Percentiles rank a stretch among this genome's conserved stretches.
Conservation (phyloP, 2,329 filamentous ascomycete genomes). For the Diaporthe sp. region DNA sequence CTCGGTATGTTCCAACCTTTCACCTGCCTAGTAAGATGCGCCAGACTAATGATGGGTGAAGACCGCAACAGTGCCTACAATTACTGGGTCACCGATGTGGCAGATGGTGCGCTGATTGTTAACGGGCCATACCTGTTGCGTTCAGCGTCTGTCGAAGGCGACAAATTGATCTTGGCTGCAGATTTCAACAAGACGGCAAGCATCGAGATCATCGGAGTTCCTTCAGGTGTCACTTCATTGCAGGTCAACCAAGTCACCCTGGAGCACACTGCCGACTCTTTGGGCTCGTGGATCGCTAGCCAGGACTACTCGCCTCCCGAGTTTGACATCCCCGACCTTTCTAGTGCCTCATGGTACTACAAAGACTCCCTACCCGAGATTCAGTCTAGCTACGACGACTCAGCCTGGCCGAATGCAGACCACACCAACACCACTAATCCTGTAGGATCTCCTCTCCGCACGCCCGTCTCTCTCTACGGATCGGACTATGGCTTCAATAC, state of each 20-base stretch:
- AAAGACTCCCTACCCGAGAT: slow-evolving; percentile 81
- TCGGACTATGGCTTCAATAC: slow-evolving; percentile 80
- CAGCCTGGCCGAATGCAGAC: slow-evolving; percentile 73
- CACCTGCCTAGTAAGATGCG: neutral
- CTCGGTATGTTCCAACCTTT: slow-evolving; percentile 53
- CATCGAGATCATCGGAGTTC: slow-evolving; percentile 77
- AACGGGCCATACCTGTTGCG: slow-evolving; percentile 76
- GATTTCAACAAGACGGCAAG: slow-evolving; percentile 79
- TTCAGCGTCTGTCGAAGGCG: slow-evolving; percentile 67
- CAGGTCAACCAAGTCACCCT: slow-evolving; percentile 54
- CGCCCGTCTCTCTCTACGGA: slow-evolving; percentile 73
- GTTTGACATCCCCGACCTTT: slow-evolving; percentile 70
- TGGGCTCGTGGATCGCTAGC: slow-evolving; percentile 63
- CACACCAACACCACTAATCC: slow-evolving; percentile 71
- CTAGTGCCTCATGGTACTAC: slow-evolving; percentile 74
- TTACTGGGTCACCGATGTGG: slow-evolving; percentile 74
- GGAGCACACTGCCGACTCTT: slow-evolving; percentile 58
- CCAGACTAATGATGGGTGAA: neutral
- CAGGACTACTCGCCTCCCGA: slow-evolving; percentile 63
- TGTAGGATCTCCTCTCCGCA: slow-evolving; percentile 67
- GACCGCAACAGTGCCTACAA: slow-evolving; percentile 73
- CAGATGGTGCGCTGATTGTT: slow-evolving; percentile 59
- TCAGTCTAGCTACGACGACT: slow-evolving; percentile 74
- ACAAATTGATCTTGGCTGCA: slow-evolving; percentile 73
- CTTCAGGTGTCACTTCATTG: slow-evolving; percentile 60